Evolutionary conservation across 1,139 yeast species (phyloP), one percentile per base, ranked within the genome.

Genomic region (Scheffersomyces illinoinensis): DNA sequence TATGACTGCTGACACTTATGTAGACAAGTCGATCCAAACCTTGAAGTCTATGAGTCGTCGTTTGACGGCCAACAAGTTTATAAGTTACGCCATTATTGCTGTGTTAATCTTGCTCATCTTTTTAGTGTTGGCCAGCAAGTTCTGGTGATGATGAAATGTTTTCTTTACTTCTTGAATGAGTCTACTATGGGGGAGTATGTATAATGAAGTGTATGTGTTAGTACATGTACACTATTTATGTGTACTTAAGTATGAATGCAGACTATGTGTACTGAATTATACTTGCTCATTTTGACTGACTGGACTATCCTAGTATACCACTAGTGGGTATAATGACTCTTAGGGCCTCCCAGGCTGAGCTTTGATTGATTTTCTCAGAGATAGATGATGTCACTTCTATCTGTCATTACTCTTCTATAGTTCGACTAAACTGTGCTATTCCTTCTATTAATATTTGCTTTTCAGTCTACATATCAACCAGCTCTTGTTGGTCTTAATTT

Each of bases 11-110:
- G 98, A 96, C 70, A 87, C 90, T 1, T 93, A 93, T 68, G 97
- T 96, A 57, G 99, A 95, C 74, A 88, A 90, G 71, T 89, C 96
- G 57, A 85, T 96, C 60, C 85, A 90, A 60, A 96, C 99, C 0
- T 79, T 96, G 68, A 88, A 92, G 68, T 84, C 92, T 23, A 96
- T 96, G 99, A 90, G 97, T 43, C 84, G 98, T 74, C 79, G 99
- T 68, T 83, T 95, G 81, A 93, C 96, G n/a, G 96, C 98, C 4
- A 96, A 96, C 75, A 90, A 93, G 74, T 83, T 93, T 66, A 91
- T 96, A 62, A 93, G 97, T 60, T 92, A 93, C 68, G 97, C 97
- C n/a, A 95, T 96, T 60, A 95, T 96, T 60, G 97, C 91, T 2
- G 93, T 95, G 18, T 83, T 96, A 68, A 87, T 95, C 6, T 71